phyloP scores from a whole-genome alignment of 495 filamentous ascomycete genomes.

The Bathelium albidoporum region DNA sequence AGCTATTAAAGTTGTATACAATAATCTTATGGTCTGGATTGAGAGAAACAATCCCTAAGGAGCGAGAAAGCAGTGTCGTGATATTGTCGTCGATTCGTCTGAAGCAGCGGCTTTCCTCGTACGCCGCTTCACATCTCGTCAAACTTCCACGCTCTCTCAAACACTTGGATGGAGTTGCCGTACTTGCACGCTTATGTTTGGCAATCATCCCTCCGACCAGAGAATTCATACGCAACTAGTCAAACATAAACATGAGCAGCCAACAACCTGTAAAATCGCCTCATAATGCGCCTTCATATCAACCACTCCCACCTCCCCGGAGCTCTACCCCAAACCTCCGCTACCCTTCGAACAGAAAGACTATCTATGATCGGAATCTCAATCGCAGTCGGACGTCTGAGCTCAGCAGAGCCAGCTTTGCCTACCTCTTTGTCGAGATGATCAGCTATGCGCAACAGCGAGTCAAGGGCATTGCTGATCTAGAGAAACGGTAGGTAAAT shows the following conservation, averaged over 20 bases:
- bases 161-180: no score
- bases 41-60: no score
- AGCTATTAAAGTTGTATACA: no score
- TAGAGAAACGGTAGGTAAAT: slow-evolving; percentile 66
- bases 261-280: background rate
- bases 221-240: background rate
- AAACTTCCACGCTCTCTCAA: no score
- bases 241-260: background rate
- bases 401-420: slow-evolving; percentile 84
- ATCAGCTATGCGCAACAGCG: slow-evolving; percentile 85
- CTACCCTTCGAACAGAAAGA: slow-evolving; percentile 90
- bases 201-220: no score
- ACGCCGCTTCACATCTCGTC: no score
- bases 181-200: no score
- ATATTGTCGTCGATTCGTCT: no score
- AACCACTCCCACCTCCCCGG: background rate
- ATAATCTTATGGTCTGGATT: no score
- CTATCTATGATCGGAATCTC: slow-evolving; percentile 92
- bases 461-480: slow-evolving; percentile 82
- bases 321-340: slow-evolving; percentile 42
- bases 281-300: background rate
- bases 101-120: no score
- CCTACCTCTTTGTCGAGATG: slow-evolving; percentile 94
- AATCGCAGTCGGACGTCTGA: slow-evolving; percentile 80
- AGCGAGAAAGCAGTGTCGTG: no score